A percentile compares a stretch with the other conserved stretches of the same genome.
Conservation (phyloP, 1,139 yeast species). For the Taphrina confusa region DNA sequence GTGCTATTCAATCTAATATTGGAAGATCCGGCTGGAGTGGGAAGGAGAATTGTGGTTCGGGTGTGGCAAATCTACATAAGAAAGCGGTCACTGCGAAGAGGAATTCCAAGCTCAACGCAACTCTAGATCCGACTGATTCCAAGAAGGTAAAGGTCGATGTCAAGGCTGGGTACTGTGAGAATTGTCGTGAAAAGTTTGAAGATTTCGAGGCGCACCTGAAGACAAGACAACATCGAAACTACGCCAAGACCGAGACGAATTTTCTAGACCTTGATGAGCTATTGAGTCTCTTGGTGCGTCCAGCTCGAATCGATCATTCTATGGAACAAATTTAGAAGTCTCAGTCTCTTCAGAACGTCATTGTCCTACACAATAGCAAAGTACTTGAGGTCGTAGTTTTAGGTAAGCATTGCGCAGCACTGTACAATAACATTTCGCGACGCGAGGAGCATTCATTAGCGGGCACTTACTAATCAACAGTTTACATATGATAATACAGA, state of each 20-base stretch:
- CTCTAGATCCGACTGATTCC: conserved; percentile 15
- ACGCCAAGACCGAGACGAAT: conserved; percentile 71
- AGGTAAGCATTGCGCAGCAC: no score
- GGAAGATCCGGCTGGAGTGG: conserved; percentile 28
- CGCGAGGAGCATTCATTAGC: no score
- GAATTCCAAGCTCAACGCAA: conserved; percentile 7
- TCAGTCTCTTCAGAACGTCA: no score
- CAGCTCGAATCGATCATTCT: background rate
- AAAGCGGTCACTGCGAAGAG: conserved; percentile 27
- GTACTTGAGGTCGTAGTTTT: no score
- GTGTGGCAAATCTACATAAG: conserved; percentile 24
- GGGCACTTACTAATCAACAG: no score
- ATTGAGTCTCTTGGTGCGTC: conserved; percentile 53
- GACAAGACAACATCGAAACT: conserved; percentile 71
- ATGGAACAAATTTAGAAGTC: background rate
- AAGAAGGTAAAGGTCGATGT: conserved; percentile 36
- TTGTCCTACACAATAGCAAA: no score
- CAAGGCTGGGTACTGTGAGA: conserved; percentile 79
- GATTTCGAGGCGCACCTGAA: conserved; percentile 74
- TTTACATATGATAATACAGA: no score
- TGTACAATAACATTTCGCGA: no score
- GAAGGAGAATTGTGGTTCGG: conserved; percentile 21
- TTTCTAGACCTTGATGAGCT: conserved; percentile 76
- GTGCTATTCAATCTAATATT: conserved; percentile 29
- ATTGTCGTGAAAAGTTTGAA: conserved; percentile 84